Base-by-base conservation (phyloP, 1,139 yeast species). In the Zygosaccharomyces sapae region DNA sequence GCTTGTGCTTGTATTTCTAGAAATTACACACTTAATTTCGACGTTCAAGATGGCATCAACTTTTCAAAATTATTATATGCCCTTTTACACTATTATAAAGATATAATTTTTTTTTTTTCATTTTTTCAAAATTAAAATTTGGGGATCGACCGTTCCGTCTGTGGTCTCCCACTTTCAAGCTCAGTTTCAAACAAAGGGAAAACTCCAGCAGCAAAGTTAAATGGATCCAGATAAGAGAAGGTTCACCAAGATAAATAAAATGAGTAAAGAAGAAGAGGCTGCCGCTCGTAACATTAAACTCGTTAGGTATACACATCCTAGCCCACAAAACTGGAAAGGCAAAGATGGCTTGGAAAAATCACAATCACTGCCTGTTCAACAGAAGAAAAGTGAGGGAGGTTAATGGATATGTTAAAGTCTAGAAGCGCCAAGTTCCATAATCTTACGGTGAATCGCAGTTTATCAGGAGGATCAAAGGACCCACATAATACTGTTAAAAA, bases 391-490 rank as follows among this genome's bases (percentile, higher is more conserved):
- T 24, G 40, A 37, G n/a, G 40, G 40, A 37, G 40, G 9, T 19
- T 37, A 30, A 22, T 37, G 24, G 40, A 37, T 25, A 37, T 37
- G 40, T 19, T 37, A 19, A 37, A 37, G 16, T 37, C 40, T 4
- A 37, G 40, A 37, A 37, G 40, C 40, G 31, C 40, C 31, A 37
- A 37, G 16, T 37, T 37, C 18, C 40, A 37, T 22, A 37, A 37
- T 18, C 27, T 37, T 25, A 37, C 40, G 9, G 40, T 37, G 31
- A 19, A 30, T 6, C 29, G 16, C 16, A 19, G 10, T 7, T 12
- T 31, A 10, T 12, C 31, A 37, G 10, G 22, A 5, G 10, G 8
- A 12, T 16, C 40, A 3, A 25, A 25, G 20, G 40, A 37, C 2
- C 12, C 30, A 27, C 40, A 19, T 12, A 19, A 6, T 19, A 10